phyloP scores from a whole-genome alignment of 129 eudicot genomes.

The Pseudognaphalium luteoalbum region DNA sequence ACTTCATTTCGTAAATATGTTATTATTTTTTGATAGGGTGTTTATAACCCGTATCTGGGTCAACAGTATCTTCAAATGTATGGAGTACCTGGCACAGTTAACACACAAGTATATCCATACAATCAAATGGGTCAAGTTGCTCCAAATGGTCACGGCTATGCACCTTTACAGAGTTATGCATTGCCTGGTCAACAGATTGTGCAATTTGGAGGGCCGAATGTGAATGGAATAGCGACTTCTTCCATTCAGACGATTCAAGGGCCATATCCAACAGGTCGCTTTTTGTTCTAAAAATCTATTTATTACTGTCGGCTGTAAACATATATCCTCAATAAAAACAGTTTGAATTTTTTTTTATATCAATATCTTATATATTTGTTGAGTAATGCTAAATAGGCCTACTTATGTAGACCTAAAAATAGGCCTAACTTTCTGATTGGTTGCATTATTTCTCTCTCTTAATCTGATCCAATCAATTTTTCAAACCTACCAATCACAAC shows the following conservation, averaged over 20 bases:
- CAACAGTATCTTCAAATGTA: slow-evolving; percentile 82
- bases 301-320: neutral
- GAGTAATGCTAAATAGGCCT: too few relatives aligned
- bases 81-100: slow-evolving; percentile 67
- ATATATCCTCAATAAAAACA: neutral
- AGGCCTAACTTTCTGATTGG: too few relatives aligned
- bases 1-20: neutral
- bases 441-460: too few relatives aligned
- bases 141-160: slow-evolving; percentile 38
- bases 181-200: slow-evolving; percentile 69
- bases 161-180: slow-evolving; percentile 64
- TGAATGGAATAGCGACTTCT: slow-evolving; percentile 53
- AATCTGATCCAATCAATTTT: too few relatives aligned
- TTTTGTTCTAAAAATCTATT: neutral
- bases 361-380: neutral
- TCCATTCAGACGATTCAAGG: slow-evolving; percentile 61
- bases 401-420: too few relatives aligned
- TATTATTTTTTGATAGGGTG: slow-evolving; percentile 44
- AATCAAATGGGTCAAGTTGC: slow-evolving; percentile 61
- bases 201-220: slow-evolving; percentile 67
- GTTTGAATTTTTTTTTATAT: neutral
- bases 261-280: slow-evolving; percentile 55
- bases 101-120: slow-evolving; percentile 68
- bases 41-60: slow-evolving; percentile 64
- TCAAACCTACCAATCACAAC: too few relatives aligned